Percentiles rank a stretch among this genome's conserved stretches.
Evolutionary conservation across 768 basidiomycete species (phyloP).

Genomic region (Russula dissimulans): DNA sequence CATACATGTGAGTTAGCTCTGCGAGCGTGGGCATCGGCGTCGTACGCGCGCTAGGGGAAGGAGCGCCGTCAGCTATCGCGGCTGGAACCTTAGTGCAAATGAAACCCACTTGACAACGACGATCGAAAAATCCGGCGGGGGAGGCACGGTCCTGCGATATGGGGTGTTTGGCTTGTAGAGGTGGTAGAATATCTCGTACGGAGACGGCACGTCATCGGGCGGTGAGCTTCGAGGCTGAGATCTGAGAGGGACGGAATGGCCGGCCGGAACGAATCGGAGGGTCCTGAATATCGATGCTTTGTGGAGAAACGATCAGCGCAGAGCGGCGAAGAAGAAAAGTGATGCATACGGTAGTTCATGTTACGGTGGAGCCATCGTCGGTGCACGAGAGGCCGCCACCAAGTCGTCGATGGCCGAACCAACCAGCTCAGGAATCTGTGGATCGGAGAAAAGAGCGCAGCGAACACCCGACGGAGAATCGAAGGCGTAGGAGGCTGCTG

Average conservation of each 20-base stretch:
- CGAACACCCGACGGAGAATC: conserved; percentile 29
- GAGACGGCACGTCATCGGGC: conserved; percentile 29
- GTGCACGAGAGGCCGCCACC: conserved; percentile 57
- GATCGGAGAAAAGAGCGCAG: conserved; percentile 27
- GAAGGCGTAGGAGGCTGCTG: conserved; percentile 21
- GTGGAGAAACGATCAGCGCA: not conserved
- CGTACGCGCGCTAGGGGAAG: conserved; percentile 55
- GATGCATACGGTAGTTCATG: conserved; percentile 43
- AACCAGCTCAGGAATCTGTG: conserved; percentile 23
- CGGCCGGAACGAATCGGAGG: conserved; percentile 64
- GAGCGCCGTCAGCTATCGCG: not conserved
- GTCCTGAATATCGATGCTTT: conserved; percentile 60
- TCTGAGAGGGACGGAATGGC: conserved; percentile 44
- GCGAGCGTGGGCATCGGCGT: conserved; percentile 74
- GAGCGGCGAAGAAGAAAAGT: not conserved
- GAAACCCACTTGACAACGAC: conserved; percentile 73
- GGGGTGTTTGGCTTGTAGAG: conserved; percentile 86
- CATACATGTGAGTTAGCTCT: conserved; percentile 70
- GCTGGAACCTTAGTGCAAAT: not conserved
- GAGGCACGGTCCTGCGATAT: conserved; percentile 69
- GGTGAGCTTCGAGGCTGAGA: conserved; percentile 21
- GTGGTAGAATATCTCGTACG: conserved; percentile 81
- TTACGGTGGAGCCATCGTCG: conserved; percentile 40
- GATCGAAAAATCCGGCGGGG: conserved; percentile 76
- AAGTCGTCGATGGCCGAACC: conserved; percentile 35